Base-by-base conservation (phyloP, 352 stramenopile species). In the Pythium grandisporangium region DNA sequence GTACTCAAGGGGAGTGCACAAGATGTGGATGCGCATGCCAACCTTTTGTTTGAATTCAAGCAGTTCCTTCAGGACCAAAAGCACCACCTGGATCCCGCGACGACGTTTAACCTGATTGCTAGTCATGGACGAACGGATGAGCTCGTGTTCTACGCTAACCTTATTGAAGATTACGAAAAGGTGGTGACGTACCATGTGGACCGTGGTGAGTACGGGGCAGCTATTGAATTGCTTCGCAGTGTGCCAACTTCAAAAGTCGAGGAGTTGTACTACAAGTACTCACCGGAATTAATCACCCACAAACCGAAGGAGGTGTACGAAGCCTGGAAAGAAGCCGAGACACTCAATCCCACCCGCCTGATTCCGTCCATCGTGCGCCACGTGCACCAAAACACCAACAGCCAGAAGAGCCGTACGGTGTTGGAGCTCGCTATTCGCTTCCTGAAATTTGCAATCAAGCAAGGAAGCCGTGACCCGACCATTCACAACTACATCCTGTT, bases 251-350 rank as follows among this genome's bases (percentile, higher is more conserved):
- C 85, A 22, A 95, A 95, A 43, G 84, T 96, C 8, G 87, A 97
- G 48, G 75, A 93, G 46, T 58, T 97, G 6, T 96, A 94, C 59
- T 96, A 97, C 72, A 97, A 96, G 53, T 97, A 96, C 58, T 95
- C 85, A 13, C 84, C 88, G 0, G 81, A 95, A 37, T 63, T 97
- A 24, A 96, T 97, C 46, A 78, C 95, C 7, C 76, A 92, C 47
- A 93, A 93, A 49, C 84, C 88, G 1, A 88, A 86, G 45, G 78
- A 95, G 46, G 83, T 94, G 34, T 95, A 96, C 30, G 79, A 93
- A 10, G 84, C 84, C 6, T 97, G 88, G 88, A 84, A 87, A 26
- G 86, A 94, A 35, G 83, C 81, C 23, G 79, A 90, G 39, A 85
- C 77, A 19, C 53, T 97, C 11, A 90, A 95, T 24, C 84, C 90